Conservation (phyloP, 129 eudicot species). For the Artemisia tridentata region DNA sequence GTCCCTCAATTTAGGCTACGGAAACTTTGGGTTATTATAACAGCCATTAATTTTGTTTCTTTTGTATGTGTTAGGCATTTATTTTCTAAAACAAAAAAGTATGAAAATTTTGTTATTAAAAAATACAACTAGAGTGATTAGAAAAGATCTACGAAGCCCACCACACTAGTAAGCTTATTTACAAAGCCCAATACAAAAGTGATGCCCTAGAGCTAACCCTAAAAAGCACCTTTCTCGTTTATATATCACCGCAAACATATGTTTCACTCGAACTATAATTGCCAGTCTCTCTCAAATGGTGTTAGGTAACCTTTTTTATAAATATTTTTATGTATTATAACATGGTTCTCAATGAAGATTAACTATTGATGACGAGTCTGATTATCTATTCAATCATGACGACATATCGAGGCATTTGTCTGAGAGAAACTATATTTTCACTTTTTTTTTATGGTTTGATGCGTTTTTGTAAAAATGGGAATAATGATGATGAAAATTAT, state of each 20-base stretch:
- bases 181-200: background rate
- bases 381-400: constrained; percentile 55
- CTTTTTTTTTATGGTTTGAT: background rate
- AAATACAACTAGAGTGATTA: too few relatives aligned
- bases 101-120: too few relatives aligned
- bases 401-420: constrained; percentile 67
- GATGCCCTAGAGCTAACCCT: background rate
- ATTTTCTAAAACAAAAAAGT: too few relatives aligned
- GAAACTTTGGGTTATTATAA: too few relatives aligned
- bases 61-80: too few relatives aligned
- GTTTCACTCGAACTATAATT: background rate
- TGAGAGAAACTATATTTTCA: constrained; percentile 38
- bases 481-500: constrained; percentile 27
- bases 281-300: background rate
- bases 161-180: too few relatives aligned
- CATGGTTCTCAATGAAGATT: constrained; percentile 45
- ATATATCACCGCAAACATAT: constrained; percentile 2
- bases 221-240: background rate
- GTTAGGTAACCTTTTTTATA: background rate
- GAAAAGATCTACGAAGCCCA: too few relatives aligned
- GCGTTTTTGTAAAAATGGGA: background rate
- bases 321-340: background rate
- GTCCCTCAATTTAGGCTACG: too few relatives aligned
- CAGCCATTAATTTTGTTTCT: too few relatives aligned
- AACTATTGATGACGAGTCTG: constrained; percentile 57